Percentiles rank a stretch among this genome's conserved stretches.
Evolutionary conservation across 2,329 filamentous ascomycete species (phyloP).

Genomic region (Fusarium anthophilum): DNA sequence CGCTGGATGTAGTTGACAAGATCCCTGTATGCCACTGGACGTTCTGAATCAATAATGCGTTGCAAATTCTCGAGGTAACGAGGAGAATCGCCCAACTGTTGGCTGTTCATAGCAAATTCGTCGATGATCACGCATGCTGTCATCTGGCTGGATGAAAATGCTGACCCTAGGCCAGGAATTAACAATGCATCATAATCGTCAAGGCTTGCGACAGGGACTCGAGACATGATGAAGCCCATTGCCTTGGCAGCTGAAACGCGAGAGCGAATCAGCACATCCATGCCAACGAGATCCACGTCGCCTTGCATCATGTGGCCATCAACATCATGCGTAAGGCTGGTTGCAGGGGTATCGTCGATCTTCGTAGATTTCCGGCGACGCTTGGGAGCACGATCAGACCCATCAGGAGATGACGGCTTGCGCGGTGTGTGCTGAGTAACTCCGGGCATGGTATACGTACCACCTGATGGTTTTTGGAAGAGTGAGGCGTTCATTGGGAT

Average conservation of each 20-base stretch:
- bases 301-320: conserved; percentile 98
- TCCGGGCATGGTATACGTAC: conserved; percentile 72
- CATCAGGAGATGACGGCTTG: conserved; percentile 62
- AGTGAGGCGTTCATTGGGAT: conserved; percentile 90
- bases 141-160: conserved; percentile 87
- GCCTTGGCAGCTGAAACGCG: conserved; percentile 88
- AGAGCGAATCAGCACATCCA: conserved; percentile 87
- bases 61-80: conserved; percentile 74
- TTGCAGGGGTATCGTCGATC: conserved; percentile 71
- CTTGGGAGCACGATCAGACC: conserved; percentile 72
- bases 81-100: conserved; percentile 51
- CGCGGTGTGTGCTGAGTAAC: conserved; percentile 55
- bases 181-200: conserved; percentile 73
- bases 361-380: conserved; percentile 88
- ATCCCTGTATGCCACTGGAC: conserved; percentile 86
- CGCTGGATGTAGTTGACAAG: conserved; percentile 90
- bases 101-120: conserved; percentile 78
- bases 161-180: conserved; percentile 72
- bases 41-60: conserved; percentile 81
- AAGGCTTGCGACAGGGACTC: conserved; percentile 72
- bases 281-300: conserved; percentile 92
- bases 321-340: conserved; percentile 86
- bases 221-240: conserved; percentile 83
- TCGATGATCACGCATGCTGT: conserved; percentile 85
- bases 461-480: conserved; percentile 93